Base-by-base conservation (phyloP, 805 yeast genomes). In the Hanseniaspora pseudoguilliermondii region DNA sequence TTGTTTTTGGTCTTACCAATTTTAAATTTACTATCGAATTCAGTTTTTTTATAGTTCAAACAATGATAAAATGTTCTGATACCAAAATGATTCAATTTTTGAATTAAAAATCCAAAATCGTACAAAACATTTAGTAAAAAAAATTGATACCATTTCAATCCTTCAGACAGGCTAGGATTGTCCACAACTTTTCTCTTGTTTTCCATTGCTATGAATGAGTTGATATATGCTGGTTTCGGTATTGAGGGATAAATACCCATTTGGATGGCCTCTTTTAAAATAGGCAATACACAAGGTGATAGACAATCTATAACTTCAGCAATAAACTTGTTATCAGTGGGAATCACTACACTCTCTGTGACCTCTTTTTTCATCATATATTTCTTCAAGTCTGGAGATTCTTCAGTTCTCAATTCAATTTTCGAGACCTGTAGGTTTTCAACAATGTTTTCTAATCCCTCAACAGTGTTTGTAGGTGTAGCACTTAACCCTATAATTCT, bases 401-500 rank as follows among this genome's bases (percentile, higher is more conserved):
- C 78, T 64, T 93, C 97, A 0, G 96, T 85, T 58, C 97, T 73
- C 21, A 90, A 80, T 65, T 91, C 97, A 44, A 89, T 81, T 55
- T 75, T 75, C 0, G 96, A 83, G 0, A 93, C 85, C 29, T 69
- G 69, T 58, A 93, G 70, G 62, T 86, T 87, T 56, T 79, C 76
- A 0, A 93, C 81, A 29, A 93, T 84, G 48, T 80, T 83, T 66
- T 95, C 97, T 0, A 95, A 95, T 2, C 91, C 86, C 57, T 86
- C 95, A 1, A 87, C 77, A 58, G 84, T 84, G 0, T 95, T 75
- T 0, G 96, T 93, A 0, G 99, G 99, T 0, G 99, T 93, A 1
- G 99, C 99, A 0, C 97, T 89, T 59, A 93, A 72, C 0, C 96
- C 97, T 52, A 93, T 67, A 0, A 90, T 73, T 47, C 98, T 73